Conservation (phyloP, 345 rosid species). For the Corymbia maculata region DNA sequence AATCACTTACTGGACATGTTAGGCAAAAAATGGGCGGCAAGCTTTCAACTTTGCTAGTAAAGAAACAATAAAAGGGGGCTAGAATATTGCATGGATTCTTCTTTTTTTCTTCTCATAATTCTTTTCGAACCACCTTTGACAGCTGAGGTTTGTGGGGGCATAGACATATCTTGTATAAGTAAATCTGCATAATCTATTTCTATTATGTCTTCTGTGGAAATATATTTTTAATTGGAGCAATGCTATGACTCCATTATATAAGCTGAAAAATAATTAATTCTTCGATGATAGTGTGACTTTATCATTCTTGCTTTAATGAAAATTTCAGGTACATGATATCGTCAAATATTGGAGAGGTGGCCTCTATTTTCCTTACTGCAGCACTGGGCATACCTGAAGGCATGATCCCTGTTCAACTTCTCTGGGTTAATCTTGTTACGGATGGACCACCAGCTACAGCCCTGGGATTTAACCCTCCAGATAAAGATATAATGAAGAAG, state of each 20-base stretch:
- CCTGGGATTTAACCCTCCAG: conserved; percentile 94
- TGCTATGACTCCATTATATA: not conserved
- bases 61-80: not conserved
- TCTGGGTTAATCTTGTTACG: conserved; percentile 98
- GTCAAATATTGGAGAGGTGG: conserved; percentile 97
- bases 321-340: conserved; percentile 92
- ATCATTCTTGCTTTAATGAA: not conserved
- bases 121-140: not conserved
- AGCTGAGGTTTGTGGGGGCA: not conserved
- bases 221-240: not conserved
- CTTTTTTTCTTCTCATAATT: not conserved
- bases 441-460: conserved; percentile 99
- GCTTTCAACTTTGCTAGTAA: not conserved
- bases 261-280: not conserved
- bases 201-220: not conserved
- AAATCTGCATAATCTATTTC: not conserved
- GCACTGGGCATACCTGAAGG: conserved; percentile 99
- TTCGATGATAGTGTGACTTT: not conserved
- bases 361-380: conserved; percentile 88
- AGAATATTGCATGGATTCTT: not conserved
- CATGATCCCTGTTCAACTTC: conserved; percentile 98
- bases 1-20: not conserved
- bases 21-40: not conserved
- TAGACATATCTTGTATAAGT: not conserved
- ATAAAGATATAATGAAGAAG: conserved; percentile 86